phyloP scores from a whole-genome alignment of 768 basidiomycete species.

The Auricularia sp. region DNA sequence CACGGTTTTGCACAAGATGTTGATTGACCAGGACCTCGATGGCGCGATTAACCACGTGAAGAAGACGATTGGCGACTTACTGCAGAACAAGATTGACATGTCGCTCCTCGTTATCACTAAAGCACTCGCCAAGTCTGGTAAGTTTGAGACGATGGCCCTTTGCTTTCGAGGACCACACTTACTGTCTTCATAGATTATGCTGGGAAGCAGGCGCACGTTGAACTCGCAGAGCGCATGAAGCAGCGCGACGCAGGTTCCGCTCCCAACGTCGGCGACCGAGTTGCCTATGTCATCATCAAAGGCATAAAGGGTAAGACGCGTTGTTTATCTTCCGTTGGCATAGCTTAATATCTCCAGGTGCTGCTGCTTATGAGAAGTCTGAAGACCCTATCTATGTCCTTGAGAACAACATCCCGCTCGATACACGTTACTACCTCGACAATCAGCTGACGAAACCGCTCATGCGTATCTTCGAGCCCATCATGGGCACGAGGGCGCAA shows the following conservation, averaged over 20 bases:
- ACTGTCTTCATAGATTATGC: slow-evolving; percentile 55
- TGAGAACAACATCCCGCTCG: slow-evolving; percentile 96
- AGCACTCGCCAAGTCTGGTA: slow-evolving; percentile 80
- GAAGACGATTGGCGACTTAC: slow-evolving; percentile 81
- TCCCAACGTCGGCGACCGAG: slow-evolving; percentile 94
- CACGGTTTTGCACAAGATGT: slow-evolving; percentile 95
- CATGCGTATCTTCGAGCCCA: slow-evolving; percentile 96
- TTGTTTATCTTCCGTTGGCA: too few species aligned
- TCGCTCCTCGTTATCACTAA: slow-evolving; percentile 99
- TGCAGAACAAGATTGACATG: slow-evolving; percentile 98
- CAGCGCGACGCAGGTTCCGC: slow-evolving; percentile 96
- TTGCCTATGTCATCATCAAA: slow-evolving; percentile 97
- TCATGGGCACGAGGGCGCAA: slow-evolving; percentile 83
- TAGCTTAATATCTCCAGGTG: slow-evolving; percentile 26
- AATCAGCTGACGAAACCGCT: slow-evolving; percentile 96
- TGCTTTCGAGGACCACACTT: neutral
- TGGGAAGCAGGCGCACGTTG: slow-evolving; percentile 93
- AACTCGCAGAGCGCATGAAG: slow-evolving; percentile 91
- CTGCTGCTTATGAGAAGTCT: slow-evolving; percentile 96
- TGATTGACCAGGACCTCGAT: slow-evolving; percentile 89
- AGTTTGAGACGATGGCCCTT: slow-evolving; percentile 9
- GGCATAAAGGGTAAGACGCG: slow-evolving; percentile 55
- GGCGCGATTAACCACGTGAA: slow-evolving; percentile 95
- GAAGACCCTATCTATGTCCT: slow-evolving; percentile 96
- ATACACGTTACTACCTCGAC: slow-evolving; percentile 95